phyloP scores from a whole-genome alignment of 2,329 filamentous ascomycete species.

The Xylariaceae sp. region DNA sequence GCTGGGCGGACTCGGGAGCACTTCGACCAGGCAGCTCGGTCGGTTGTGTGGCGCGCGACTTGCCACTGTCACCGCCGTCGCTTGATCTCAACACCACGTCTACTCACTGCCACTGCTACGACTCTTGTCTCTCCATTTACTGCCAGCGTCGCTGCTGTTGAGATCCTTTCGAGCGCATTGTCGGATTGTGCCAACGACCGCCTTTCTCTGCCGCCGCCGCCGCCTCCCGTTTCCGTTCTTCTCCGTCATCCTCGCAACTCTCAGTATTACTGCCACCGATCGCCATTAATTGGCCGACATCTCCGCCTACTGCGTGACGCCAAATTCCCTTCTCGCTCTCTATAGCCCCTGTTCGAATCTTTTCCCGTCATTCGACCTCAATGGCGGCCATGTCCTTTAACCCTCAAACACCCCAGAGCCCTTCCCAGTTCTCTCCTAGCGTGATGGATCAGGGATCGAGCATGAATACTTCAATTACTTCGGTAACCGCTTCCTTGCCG shows the following conservation, averaged over 20 bases:
- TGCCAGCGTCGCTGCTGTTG: background rate
- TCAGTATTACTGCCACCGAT: conserved; percentile 7
- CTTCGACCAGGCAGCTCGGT: conserved; percentile 34
- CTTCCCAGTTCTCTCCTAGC: conserved; percentile 55
- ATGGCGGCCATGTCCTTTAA: conserved; percentile 58
- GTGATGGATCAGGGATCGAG: conserved; percentile 47
- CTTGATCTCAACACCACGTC: conserved; percentile 5
- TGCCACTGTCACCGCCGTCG: conserved; percentile 26
- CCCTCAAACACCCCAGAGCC: conserved; percentile 62
- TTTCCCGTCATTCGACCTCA: conserved; percentile 24
- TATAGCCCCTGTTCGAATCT: conserved; percentile 11
- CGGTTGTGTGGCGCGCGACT: conserved; percentile 37
- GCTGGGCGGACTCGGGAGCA: conserved; percentile 31
- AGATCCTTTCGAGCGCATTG: conserved; percentile 4
- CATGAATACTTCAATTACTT: conserved; percentile 47
- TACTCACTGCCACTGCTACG: background rate
- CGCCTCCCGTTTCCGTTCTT: background rate
- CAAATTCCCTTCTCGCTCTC: conserved; percentile 8
- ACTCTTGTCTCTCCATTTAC: background rate
- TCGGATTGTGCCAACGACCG: background rate
- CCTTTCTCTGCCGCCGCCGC: conserved; percentile 4
- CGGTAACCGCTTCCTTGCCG: conserved; percentile 49
- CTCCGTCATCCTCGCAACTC: background rate
- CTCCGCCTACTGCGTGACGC: conserved; percentile 7
- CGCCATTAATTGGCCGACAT: conserved; percentile 9